Evolutionary conservation across 169 alveolate species (phyloP).

Genomic region (Theileria annulata): DNA sequence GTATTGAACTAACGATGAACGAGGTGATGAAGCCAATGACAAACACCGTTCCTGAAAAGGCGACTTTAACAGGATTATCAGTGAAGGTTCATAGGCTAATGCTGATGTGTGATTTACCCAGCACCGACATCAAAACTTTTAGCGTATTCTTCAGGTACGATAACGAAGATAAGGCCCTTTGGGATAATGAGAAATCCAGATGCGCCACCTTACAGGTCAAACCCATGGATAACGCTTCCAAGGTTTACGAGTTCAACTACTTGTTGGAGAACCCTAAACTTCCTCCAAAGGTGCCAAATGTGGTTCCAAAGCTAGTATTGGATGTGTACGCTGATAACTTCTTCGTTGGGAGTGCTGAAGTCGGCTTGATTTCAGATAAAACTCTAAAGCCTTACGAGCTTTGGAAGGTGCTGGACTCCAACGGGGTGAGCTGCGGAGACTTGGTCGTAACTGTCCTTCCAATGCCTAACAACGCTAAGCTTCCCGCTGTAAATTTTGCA

Average conservation of each 20-base stretch:
- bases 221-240: conserved; percentile 65
- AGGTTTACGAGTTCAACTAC: conserved; percentile 67
- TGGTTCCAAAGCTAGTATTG: conserved; percentile 75
- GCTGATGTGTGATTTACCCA: conserved; percentile 34
- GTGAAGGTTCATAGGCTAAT: conserved; percentile 53
- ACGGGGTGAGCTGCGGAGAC: conserved; percentile 69
- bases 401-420: conserved; percentile 68
- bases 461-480: conserved; percentile 71
- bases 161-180: conserved; percentile 31
- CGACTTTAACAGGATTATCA: conserved; percentile 30
- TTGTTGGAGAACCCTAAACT: conserved; percentile 59
- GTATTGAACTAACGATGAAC: conserved; percentile 18
- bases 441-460: conserved; percentile 73
- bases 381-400: conserved; percentile 67
- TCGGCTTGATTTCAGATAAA: conserved; percentile 66
- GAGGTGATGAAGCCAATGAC: conserved; percentile 28
- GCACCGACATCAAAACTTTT: conserved; percentile 40
- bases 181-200: conserved; percentile 10
- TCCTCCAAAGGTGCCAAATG: conserved; percentile 79
- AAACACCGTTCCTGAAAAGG: conserved; percentile 18
- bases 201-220: conserved; percentile 12
- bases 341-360: conserved; percentile 59
- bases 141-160: conserved; percentile 63
- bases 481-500: conserved; percentile 80
- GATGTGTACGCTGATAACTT: conserved; percentile 64